A percentile compares a stretch with the other conserved stretches of the same genome.
phyloP scores from a whole-genome alignment of 2,329 filamentous ascomycete genomes.

The Parascedosporium putredinis region DNA sequence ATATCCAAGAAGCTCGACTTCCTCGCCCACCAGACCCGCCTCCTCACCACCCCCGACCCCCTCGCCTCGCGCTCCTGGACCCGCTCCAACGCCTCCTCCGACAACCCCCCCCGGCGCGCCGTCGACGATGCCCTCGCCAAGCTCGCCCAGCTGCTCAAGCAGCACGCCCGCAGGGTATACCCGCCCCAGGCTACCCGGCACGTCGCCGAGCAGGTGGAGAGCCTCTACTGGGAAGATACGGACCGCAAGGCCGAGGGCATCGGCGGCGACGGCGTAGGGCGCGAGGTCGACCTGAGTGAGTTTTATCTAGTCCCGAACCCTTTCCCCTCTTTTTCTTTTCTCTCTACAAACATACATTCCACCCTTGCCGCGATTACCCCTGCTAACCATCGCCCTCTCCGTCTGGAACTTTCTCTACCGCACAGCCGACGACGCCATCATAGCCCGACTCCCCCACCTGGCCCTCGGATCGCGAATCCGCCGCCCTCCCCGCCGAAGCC shows the following conservation, averaged over 20 bases:
- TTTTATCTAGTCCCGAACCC: not conserved
- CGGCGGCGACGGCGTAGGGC: conserved; percentile 24
- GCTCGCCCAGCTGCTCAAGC: conserved; percentile 51
- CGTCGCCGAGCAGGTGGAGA: conserved; percentile 63
- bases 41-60: conserved; percentile 47
- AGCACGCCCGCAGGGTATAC: conserved; percentile 57
- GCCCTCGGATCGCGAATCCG: conserved; percentile 28
- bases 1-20: conserved; percentile 55
- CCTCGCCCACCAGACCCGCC: conserved; percentile 49
- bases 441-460: conserved; percentile 37
- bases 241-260: conserved; percentile 23
- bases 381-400: too few species aligned
- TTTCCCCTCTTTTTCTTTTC: not conserved
- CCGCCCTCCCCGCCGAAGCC: conserved; percentile 33
- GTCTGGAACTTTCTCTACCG: too few species aligned
- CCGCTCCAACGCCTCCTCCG: conserved; percentile 20
- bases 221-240: conserved; percentile 44
- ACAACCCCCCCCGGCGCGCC: conserved; percentile 30
- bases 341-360: not conserved
- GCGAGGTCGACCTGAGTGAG: conserved; percentile 35
- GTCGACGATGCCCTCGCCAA: conserved; percentile 47
- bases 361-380: too few species aligned
- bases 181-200: conserved; percentile 59
- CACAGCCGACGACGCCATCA: conserved; percentile 30
- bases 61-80: conserved; percentile 42